Base-by-base conservation (phyloP, 164 flowering plant species). In the Vitis labrusca region DNA sequence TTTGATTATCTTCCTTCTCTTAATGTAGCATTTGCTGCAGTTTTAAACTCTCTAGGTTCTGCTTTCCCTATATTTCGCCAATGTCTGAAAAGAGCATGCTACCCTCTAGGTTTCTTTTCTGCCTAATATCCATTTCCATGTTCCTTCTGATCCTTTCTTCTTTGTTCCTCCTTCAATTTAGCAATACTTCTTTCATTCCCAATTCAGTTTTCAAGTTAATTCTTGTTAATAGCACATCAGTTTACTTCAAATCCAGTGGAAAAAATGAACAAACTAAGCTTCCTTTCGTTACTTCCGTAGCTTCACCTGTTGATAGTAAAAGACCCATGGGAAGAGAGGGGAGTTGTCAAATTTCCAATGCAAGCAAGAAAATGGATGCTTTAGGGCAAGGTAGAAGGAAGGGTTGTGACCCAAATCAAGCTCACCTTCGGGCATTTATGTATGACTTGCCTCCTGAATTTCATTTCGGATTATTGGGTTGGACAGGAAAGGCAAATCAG, bases 391-490 rank as follows among this genome's bases (percentile, higher is more conserved):
- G 55, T 16, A 75, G 9, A 53, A 61, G 60, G 49, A 71, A 71
- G 47, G 30, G 32, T 0, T 89, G 92, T 77, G 77, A 76, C 62
- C 70, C 78, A 17, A 62, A 71, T 57, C 76, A 68, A 51, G 89
- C 84, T 63, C 64, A 62, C 16, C 80, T 90, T 15, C 86, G 76
- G 71, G 88, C 92, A 0, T 93, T 67, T 73, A 85, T 95, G 97
- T 91, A 93, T 82, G 96, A 92, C 64, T 77, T 93, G 82, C 93
- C 99, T 48, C 80, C 92, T 10, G 87, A 85, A 64, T 94, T 91
- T 76, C 99, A 94, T 76, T 95, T 95, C 66, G 93, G 91, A 10
- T 67, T 93, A 56, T 69, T 95, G 76, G 90, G 86, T 60, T 91
- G 94, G 98, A 83, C 82, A 58, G 83, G 84, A 19, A 70, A 55